Percentiles rank a stretch among this genome's conserved stretches.
These are phyloP conservation scores for Diplodia sapinea DNA, from an alignment of 2,329 filamentous ascomycete genomes.

Conservation along the genomic window DNA sequence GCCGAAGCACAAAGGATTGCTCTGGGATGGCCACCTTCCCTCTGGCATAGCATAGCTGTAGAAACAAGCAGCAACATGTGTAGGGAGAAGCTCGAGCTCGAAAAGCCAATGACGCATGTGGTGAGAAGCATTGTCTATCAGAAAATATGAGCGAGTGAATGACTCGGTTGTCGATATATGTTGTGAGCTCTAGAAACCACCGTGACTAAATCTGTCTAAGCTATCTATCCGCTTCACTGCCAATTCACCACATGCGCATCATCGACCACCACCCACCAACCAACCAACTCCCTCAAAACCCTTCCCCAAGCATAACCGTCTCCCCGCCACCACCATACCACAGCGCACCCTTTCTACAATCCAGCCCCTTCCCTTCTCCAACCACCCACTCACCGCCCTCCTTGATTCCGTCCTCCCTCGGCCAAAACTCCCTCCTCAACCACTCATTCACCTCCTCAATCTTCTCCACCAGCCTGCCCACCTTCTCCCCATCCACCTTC, in stretches of 20 bases:
- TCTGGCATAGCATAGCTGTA: no score
- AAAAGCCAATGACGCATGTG: no score
- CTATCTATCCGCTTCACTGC: neutral
- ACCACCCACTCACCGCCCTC: slow-evolving; percentile 78
- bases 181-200: neutral
- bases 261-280: neutral
- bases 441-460: slow-evolving; percentile 80
- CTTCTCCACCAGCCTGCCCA: slow-evolving; percentile 68
- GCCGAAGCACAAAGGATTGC: no score
- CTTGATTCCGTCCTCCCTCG: slow-evolving; percentile 52
- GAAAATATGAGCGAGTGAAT: neutral
- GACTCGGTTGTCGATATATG: neutral
- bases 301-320: slow-evolving; percentile 63
- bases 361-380: slow-evolving; percentile 82
- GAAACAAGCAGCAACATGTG: no score
- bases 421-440: slow-evolving; percentile 75
- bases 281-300: slow-evolving; percentile 46
- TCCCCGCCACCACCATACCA: slow-evolving; percentile 86
- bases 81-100: no score
- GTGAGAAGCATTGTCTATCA: neutral
- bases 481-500: slow-evolving; percentile 56
- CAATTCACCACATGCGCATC: neutral
- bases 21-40: no score
- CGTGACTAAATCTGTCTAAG: neutral
- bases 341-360: slow-evolving; percentile 73